Evolutionary conservation across 2,329 filamentous ascomycete species (phyloP).

Genomic region (Hymenoscyphus salicellus): DNA sequence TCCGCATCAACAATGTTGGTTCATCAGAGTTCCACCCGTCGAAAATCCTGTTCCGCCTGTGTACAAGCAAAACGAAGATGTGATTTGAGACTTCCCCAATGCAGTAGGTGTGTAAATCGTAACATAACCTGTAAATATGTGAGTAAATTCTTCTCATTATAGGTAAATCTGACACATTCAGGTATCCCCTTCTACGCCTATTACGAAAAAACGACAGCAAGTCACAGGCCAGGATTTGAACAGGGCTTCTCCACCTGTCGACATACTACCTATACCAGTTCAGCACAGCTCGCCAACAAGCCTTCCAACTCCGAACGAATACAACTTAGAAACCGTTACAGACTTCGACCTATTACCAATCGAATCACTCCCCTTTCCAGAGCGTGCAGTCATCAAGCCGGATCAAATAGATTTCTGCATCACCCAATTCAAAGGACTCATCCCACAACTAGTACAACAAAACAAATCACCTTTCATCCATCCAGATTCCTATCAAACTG

Average conservation of each 20-base stretch:
- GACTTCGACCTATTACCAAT: neutral
- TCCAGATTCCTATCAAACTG: constrained; percentile 12
- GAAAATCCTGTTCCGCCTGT: constrained; percentile 26
- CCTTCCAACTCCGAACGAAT: neutral
- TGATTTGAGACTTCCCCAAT: constrained; percentile 25
- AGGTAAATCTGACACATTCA: neutral
- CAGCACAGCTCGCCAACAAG: neutral
- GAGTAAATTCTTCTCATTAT: constrained; percentile 1
- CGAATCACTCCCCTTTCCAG: constrained; percentile 12
- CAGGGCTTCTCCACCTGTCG: constrained; percentile 9
- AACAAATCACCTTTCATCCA: constrained; percentile 27
- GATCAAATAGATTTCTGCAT: constrained; percentile 16
- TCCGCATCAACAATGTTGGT: constrained; percentile 6
- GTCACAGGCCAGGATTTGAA: neutral
- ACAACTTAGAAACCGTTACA: neutral
- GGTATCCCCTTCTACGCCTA: neutral
- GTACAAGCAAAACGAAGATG: constrained; percentile 30
- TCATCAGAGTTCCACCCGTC: constrained; percentile 2
- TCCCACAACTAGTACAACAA: constrained; percentile 15
- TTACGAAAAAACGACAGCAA: neutral
- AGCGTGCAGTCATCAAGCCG: constrained; percentile 3
- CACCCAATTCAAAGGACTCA: constrained; percentile 17
- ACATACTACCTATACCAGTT: neutral
- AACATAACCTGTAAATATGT: constrained; percentile 25
- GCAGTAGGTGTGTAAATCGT: constrained; percentile 22